Conservation (phyloP, 2,329 filamentous ascomycete species). For the Colletotrichum paranaense region DNA sequence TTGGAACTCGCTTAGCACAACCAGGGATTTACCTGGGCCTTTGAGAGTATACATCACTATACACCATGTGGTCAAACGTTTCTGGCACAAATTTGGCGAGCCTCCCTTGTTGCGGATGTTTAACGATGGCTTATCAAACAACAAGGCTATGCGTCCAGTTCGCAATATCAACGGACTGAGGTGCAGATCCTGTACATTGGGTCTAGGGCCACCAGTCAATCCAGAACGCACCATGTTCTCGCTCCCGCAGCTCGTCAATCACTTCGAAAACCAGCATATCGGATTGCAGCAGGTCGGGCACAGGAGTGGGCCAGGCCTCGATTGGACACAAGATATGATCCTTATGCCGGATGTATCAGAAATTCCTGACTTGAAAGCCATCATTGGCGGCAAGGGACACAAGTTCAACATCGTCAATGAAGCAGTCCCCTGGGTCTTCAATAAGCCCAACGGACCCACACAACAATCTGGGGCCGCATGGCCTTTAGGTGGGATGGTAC, state of each 20-base stretch:
- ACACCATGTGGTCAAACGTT: slow-evolving; percentile 69
- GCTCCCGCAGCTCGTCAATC: slow-evolving; percentile 69
- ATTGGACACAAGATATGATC: slow-evolving; percentile 62
- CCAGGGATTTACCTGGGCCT: slow-evolving; percentile 71
- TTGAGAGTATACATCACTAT: slow-evolving; percentile 74
- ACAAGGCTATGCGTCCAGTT: slow-evolving; percentile 67
- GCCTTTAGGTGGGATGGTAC: background rate
- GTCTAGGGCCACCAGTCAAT: slow-evolving; percentile 43
- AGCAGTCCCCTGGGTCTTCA: slow-evolving; percentile 51
- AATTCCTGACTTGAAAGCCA: slow-evolving; percentile 43
- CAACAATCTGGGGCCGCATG: background rate
- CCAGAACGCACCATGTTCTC: slow-evolving; percentile 56
- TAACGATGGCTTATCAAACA: slow-evolving; percentile 67
- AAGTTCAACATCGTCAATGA: slow-evolving; percentile 50
- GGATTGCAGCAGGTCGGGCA: background rate
- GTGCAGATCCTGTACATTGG: slow-evolving; percentile 63
- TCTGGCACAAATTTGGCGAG: slow-evolving; percentile 66
- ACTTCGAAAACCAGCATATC: slow-evolving; percentile 61
- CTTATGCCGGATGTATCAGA: slow-evolving; percentile 48
- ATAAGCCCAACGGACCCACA: background rate
- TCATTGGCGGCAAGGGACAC: slow-evolving; percentile 45
- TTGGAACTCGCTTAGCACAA: slow-evolving; percentile 70
- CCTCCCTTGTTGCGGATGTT: slow-evolving; percentile 69
- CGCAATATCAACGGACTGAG: slow-evolving; percentile 63
- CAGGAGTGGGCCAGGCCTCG: slow-evolving; percentile 36